These are phyloP conservation scores for Pseudopithomyces chartarum DNA, from an alignment of 2,329 filamentous ascomycete genomes.

Conservation along the genomic window DNA sequence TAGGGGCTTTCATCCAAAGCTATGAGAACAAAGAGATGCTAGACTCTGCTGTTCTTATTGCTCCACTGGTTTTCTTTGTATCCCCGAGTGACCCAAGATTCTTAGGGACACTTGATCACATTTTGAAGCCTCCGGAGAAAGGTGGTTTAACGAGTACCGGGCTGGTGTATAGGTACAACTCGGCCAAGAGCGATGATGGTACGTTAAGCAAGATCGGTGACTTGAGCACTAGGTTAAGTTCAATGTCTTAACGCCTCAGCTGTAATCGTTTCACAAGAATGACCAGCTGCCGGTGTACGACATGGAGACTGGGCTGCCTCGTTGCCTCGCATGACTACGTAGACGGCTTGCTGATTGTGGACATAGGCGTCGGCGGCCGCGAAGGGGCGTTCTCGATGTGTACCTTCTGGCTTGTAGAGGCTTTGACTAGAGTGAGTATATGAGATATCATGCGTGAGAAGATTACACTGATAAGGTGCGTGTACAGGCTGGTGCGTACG, in stretches of 20 bases:
- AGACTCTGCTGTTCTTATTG: constrained; percentile 76
- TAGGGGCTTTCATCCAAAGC: constrained; percentile 74
- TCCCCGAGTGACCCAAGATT: constrained; percentile 78
- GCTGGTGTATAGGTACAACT: constrained; percentile 77
- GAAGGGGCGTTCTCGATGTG: constrained; percentile 83
- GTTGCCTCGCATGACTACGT: constrained; percentile 1
- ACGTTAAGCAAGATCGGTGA: constrained; percentile 28
- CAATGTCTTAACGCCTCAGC: constrained; percentile 12
- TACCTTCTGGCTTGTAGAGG: constrained; percentile 82
- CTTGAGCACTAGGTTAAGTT: not conserved
- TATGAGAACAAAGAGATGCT: constrained; percentile 73
- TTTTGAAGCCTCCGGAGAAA: constrained; percentile 73
- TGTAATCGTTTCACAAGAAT: constrained; percentile 3
- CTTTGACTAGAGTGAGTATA: constrained; percentile 69
- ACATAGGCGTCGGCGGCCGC: constrained; percentile 69
- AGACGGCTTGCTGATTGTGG: constrained; percentile 7
- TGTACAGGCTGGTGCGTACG: constrained; percentile 53
- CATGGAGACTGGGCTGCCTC: not conserved
- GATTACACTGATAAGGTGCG: constrained; percentile 10
- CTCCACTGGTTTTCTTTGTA: constrained; percentile 80
- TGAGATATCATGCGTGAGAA: not conserved
- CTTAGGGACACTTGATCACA: constrained; percentile 71
- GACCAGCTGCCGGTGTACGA: not conserved
- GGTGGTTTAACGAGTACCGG: constrained; percentile 77
- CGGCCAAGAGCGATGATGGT: constrained; percentile 71